Percentiles rank a stretch among this genome's conserved stretches.
Conservation (phyloP, 2,329 filamentous ascomycete genomes). For the Plenodomus lindquistii region DNA sequence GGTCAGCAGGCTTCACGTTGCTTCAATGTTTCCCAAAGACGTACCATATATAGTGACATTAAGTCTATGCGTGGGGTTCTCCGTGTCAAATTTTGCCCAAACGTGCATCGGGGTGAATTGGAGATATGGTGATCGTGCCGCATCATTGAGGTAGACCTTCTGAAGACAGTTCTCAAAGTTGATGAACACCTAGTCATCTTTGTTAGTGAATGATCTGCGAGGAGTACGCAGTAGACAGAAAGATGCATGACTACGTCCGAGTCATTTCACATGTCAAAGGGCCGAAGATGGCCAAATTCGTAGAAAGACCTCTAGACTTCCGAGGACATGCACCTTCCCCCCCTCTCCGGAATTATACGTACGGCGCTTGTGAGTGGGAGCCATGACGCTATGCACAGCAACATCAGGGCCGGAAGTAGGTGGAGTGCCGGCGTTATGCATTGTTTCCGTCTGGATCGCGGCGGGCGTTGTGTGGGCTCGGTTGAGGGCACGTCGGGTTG, state of each 20-base stretch:
- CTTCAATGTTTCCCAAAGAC: neutral
- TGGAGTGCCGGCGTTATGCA: conserved; percentile 5
- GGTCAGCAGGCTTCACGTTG: neutral
- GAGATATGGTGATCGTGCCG: conserved; percentile 62
- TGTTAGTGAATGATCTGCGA: neutral
- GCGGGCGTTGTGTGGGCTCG: conserved; percentile 35
- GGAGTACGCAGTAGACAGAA: neutral
- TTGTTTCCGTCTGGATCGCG: conserved; percentile 34
- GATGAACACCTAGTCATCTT: conserved; percentile 52
- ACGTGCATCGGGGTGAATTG: conserved; percentile 80
- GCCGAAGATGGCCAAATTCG: neutral
- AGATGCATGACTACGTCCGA: neutral
- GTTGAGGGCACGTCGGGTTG: conserved; percentile 29
- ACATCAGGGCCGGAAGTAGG: conserved; percentile 22
- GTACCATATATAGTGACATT: conserved; percentile 82
- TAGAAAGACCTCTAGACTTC: neutral
- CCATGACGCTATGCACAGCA: conserved; percentile 10
- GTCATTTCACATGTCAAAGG: neutral
- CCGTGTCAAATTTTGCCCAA: conserved; percentile 72
- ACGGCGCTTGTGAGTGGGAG: conserved; percentile 50
- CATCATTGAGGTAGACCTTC: conserved; percentile 59
- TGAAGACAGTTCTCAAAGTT: conserved; percentile 83
- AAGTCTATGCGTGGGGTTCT: conserved; percentile 65
- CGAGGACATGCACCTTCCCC: neutral
- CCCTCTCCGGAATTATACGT: neutral